Evolutionary conservation across 305 asterid species (phyloP).

Genomic region (Andrographis paniculata): DNA sequence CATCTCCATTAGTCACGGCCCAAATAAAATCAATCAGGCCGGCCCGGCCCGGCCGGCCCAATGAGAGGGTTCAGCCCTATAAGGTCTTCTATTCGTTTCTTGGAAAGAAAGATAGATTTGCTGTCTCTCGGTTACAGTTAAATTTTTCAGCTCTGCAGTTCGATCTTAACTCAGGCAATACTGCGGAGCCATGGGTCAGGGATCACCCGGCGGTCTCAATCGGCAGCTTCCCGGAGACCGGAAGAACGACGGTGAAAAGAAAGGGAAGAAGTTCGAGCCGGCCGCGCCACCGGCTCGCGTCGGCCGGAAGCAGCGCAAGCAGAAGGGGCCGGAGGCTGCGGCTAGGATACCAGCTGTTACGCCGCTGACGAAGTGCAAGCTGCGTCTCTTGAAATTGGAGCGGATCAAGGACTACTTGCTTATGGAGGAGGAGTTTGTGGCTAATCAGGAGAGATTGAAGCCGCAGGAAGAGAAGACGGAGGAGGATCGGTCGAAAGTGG

Average conservation of each 20-base stretch:
- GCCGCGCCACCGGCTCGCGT: conserved; percentile 84
- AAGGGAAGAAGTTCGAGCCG: conserved; percentile 70
- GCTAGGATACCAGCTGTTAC: conserved; percentile 59
- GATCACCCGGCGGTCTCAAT: conserved; percentile 69
- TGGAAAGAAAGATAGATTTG: no score
- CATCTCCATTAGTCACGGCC: no score
- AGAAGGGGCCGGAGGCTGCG: conserved; percentile 71
- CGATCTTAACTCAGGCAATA: no score
- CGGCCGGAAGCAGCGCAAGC: conserved; percentile 73
- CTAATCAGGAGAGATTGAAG: conserved; percentile 66
- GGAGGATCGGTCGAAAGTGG: conserved; percentile 71
- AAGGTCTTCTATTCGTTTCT: no score
- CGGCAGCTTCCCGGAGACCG: conserved; percentile 58
- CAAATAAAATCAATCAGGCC: no score
- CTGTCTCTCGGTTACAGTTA: no score
- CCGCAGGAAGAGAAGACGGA: conserved; percentile 86
- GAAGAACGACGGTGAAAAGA: conserved; percentile 53
- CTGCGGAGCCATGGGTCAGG: conserved; percentile 55
- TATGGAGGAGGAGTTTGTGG: conserved; percentile 76
- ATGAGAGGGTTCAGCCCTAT: no score
- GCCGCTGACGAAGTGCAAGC: conserved; percentile 61
- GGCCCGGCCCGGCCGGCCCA: no score
- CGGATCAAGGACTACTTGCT: conserved; percentile 59
- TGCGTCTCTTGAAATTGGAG: conserved; percentile 53
- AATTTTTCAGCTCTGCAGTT: no score